Conservation (phyloP, 177 flowering plant species). For the Tripterygium wilfordii region DNA sequence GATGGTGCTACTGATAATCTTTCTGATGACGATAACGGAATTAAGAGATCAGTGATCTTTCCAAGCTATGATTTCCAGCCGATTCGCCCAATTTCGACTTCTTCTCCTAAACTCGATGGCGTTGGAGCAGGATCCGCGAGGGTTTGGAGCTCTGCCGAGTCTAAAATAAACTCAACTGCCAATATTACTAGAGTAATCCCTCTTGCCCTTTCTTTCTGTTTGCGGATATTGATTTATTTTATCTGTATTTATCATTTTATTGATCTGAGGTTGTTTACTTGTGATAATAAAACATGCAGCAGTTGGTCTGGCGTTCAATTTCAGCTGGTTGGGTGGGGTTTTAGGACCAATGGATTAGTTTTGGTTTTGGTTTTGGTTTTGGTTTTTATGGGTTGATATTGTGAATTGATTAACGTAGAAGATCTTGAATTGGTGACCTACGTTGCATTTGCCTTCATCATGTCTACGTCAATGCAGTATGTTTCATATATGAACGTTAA, state of each 20-base stretch:
- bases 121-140: slow-evolving; percentile 22
- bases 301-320: too few relatives aligned
- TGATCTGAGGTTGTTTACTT: too few relatives aligned
- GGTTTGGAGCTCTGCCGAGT: slow-evolving; percentile 55
- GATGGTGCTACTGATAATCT: background rate
- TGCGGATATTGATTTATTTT: background rate
- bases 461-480: too few relatives aligned
- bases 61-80: slow-evolving; percentile 90
- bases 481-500: too few relatives aligned
- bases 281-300: too few relatives aligned
- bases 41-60: slow-evolving; percentile 55
- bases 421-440: too few relatives aligned
- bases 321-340: too few relatives aligned
- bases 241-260: background rate
- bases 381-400: too few relatives aligned
- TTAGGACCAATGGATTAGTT: too few relatives aligned
- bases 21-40: slow-evolving; percentile 1
- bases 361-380: too few relatives aligned
- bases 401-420: too few relatives aligned
- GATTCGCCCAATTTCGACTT: slow-evolving; percentile 39
- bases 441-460: too few relatives aligned
- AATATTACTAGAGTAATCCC: slow-evolving; percentile 28
- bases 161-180: slow-evolving; percentile 19
- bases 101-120: slow-evolving; percentile 20
- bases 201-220: background rate